phyloP scores from a whole-genome alignment of 78 protist genomes.

The Goniomonas avonlea region DNA sequence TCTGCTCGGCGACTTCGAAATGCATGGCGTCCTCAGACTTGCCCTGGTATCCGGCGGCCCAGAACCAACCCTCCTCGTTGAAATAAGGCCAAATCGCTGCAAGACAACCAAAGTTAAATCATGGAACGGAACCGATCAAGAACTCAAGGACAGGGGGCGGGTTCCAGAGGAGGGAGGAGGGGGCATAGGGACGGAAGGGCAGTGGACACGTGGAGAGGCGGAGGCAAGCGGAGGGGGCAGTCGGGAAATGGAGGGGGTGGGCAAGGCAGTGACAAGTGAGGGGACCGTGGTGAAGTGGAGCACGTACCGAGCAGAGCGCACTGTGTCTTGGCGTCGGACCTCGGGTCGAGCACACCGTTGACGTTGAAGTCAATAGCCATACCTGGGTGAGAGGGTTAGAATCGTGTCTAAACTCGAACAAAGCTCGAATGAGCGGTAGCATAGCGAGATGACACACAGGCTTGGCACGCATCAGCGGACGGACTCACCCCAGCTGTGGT shows the following conservation, averaged over 20 bases:
- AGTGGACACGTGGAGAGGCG: too few species aligned
- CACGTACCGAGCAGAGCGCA: background rate
- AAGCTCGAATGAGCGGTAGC: background rate
- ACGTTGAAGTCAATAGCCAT: background rate
- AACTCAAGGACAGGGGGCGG: too few species aligned
- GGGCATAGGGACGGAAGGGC: too few species aligned
- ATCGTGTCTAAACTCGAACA: background rate
- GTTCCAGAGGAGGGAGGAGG: too few species aligned
- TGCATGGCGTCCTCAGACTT: background rate
- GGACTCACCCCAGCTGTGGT: background rate
- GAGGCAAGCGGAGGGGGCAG: too few species aligned
- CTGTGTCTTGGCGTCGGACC: background rate
- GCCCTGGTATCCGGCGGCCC: background rate
- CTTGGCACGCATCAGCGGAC: background rate
- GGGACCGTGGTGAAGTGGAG: background rate
- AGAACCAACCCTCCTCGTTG: background rate
- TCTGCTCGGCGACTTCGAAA: too few species aligned
- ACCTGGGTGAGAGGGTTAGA: background rate
- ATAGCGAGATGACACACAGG: background rate
- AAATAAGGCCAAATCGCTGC: too few species aligned
- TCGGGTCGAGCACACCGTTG: constrained; percentile 3
- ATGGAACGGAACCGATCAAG: too few species aligned
- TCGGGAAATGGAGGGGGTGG: background rate
- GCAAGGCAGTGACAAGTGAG: background rate
- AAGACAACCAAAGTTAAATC: too few species aligned